A percentile compares a stretch with the other conserved stretches of the same genome.
Evolutionary conservation across 768 basidiomycete genomes (phyloP).

Genomic region (Daedaleopsis nitida): DNA sequence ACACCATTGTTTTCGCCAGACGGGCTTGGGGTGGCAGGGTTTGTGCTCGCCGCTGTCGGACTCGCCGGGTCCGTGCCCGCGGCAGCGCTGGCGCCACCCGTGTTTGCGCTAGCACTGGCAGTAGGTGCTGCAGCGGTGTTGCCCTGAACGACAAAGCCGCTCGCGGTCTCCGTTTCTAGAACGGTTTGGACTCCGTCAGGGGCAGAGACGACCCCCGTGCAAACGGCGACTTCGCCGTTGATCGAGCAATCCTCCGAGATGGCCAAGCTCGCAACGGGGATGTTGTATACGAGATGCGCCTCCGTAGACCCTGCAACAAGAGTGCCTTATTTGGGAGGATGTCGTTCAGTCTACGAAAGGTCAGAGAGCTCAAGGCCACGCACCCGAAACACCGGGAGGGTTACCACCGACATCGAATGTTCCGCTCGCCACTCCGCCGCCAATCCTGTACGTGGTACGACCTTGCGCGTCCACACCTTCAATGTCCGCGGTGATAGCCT

Average conservation of each 20-base stretch:
- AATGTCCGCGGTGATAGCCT: constrained; percentile 43
- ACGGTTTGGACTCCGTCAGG: constrained; percentile 3
- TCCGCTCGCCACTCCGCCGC: constrained; percentile 39
- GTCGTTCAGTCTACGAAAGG: neutral
- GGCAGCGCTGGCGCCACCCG: neutral
- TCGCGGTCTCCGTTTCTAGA: constrained; percentile 25
- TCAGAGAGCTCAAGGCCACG: neutral
- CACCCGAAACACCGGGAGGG: constrained; percentile 40
- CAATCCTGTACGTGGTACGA: constrained; percentile 44
- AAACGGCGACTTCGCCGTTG: constrained; percentile 26
- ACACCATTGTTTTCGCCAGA: constrained; percentile 8
- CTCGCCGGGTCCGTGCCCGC: neutral
- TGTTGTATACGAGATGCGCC: constrained; percentile 40
- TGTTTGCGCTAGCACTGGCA: neutral
- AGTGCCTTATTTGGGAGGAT: constrained; percentile 34
- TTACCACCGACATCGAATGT: constrained; percentile 33
- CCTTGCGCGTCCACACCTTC: constrained; percentile 45
- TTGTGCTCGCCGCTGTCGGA: neutral
- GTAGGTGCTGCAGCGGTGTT: constrained; percentile 4
- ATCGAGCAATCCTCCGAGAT: constrained; percentile 32
- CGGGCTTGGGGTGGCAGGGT: constrained; percentile 1
- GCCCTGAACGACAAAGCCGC: constrained; percentile 32
- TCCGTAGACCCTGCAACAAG: constrained; percentile 45
- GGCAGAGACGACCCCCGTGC: constrained; percentile 24
- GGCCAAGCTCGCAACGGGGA: constrained; percentile 13